Evolutionary conservation across 768 basidiomycete genomes (phyloP).

Genomic region (Lyophyllum atratum): DNA sequence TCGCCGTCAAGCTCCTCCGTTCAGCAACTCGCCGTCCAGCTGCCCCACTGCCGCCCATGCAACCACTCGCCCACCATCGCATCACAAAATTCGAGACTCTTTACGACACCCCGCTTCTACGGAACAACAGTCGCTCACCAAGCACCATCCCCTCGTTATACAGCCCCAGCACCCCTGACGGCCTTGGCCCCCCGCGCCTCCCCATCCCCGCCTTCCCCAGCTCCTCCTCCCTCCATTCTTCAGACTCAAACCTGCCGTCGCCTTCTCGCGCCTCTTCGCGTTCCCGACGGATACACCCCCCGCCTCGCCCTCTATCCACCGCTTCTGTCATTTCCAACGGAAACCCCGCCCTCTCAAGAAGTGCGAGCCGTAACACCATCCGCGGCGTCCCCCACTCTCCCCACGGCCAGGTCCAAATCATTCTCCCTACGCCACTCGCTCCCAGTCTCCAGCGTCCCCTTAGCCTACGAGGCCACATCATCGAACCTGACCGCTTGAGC

Average conservation of each 20-base stretch:
- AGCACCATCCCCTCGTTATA: conserved; percentile 12
- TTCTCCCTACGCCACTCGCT: conserved; percentile 68
- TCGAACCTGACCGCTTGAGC: conserved; percentile 21
- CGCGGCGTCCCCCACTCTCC: conserved; percentile 65
- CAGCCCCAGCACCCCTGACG: not conserved
- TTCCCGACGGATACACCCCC: conserved; percentile 21
- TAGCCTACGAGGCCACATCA: conserved; percentile 12
- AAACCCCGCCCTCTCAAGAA: conserved; percentile 15
- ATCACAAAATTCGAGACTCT: conserved; percentile 37
- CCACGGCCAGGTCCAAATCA: conserved; percentile 62
- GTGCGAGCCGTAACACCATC: conserved; percentile 38
- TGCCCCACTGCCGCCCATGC: conserved; percentile 62
- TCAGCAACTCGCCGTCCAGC: conserved; percentile 27
- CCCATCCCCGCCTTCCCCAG: not conserved
- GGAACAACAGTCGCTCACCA: conserved; percentile 4
- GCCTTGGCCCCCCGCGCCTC: conserved; percentile 4
- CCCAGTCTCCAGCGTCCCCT: conserved; percentile 28
- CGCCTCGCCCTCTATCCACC: conserved; percentile 28
- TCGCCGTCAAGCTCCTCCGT: conserved; percentile 39
- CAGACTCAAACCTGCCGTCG: conserved; percentile 14
- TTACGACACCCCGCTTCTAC: conserved; percentile 7
- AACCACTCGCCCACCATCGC: conserved; percentile 64
- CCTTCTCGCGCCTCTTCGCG: conserved; percentile 20
- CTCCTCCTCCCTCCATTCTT: conserved; percentile 10
- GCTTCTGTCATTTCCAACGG: conserved; percentile 24